These are phyloP conservation scores for Phytophthora constricta DNA, from an alignment of 352 stramenopile species.

Conservation along the genomic window DNA sequence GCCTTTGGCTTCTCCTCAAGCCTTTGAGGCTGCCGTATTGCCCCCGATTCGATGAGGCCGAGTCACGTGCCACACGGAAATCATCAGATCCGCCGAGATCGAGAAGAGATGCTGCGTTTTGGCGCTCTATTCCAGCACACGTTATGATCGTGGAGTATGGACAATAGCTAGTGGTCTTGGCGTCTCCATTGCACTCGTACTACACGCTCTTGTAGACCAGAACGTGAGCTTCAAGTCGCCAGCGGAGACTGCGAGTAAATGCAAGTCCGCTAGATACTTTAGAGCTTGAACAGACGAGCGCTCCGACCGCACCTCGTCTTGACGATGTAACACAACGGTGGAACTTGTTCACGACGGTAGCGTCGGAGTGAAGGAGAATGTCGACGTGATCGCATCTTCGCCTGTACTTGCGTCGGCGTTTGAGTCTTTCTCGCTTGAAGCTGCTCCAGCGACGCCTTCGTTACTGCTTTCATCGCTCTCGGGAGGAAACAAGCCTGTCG, in stretches of 20 bases:
- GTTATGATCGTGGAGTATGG: slow-evolving; percentile 69
- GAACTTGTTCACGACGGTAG: slow-evolving; percentile 72
- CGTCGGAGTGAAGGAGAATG: slow-evolving; percentile 42
- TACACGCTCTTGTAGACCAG: slow-evolving; percentile 64
- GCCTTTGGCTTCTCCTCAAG: slow-evolving; percentile 23
- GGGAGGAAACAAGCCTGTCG: slow-evolving; percentile 43
- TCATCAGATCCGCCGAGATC: slow-evolving; percentile 74
- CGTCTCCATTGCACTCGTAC: slow-evolving; percentile 66
- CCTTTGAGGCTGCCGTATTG: too few relatives aligned
- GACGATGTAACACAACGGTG: slow-evolving; percentile 79
- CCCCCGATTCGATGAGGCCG: too few relatives aligned
- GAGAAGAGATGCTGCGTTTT: slow-evolving; percentile 63
- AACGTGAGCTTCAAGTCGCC: slow-evolving; percentile 85
- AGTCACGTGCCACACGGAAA: slow-evolving; percentile 68
- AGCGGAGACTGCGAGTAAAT: slow-evolving; percentile 73
- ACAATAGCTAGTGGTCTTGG: slow-evolving; percentile 68
- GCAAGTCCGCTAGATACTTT: slow-evolving; percentile 65
- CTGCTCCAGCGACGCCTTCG: not conserved
- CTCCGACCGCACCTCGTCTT: slow-evolving; percentile 80
- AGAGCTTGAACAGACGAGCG: slow-evolving; percentile 78
- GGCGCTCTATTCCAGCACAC: slow-evolving; percentile 75
- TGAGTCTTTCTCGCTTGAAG: slow-evolving; percentile 18
- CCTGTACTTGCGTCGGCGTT: not conserved
- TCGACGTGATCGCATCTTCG: slow-evolving; percentile 15
- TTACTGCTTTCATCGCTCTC: slow-evolving; percentile 37